These are phyloP conservation scores for Cryptococcus neoformans DNA, from an alignment of 1,284 basidiomycete species.

Conservation along the genomic window DNA sequence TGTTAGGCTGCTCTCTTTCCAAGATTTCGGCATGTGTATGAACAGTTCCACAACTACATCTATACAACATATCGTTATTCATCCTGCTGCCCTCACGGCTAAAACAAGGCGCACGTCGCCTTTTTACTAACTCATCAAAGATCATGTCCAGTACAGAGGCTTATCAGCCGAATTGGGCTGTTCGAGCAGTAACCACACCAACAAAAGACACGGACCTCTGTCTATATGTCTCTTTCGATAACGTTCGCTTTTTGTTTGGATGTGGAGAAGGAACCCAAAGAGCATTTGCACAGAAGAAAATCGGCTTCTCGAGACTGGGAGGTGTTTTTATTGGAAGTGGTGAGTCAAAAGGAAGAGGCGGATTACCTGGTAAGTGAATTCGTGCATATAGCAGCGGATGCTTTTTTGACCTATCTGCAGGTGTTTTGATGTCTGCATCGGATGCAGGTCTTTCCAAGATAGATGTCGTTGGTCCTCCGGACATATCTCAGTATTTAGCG, in stretches of 20 bases:
- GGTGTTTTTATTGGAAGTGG: constrained; percentile 71
- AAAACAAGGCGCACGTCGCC: background rate
- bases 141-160: background rate
- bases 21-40: too few species aligned
- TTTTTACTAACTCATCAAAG: background rate
- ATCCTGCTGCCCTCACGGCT: too few species aligned
- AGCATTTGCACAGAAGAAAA: constrained; percentile 63
- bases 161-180: constrained; percentile 37
- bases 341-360: constrained; percentile 58
- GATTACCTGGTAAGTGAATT: constrained; percentile 62
- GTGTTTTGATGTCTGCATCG: constrained; percentile 76
- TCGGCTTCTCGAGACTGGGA: constrained; percentile 62
- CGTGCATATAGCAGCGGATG: too few species aligned
- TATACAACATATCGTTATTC: too few species aligned
- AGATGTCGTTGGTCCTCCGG: constrained; percentile 67
- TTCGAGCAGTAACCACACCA: constrained; percentile 47
- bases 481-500: constrained; percentile 66
- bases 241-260: constrained; percentile 81
- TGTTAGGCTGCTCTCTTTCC: too few species aligned
- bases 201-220: constrained; percentile 75
- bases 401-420: constrained; percentile 48
- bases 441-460: constrained; percentile 63
- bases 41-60: too few species aligned
- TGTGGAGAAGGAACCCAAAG: constrained; percentile 75
- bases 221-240: constrained; percentile 69